Percentiles rank a stretch among this genome's conserved stretches.
Evolutionary conservation across 148 eudicot genomes (phyloP).

Genomic region (Cornus controversa): DNA sequence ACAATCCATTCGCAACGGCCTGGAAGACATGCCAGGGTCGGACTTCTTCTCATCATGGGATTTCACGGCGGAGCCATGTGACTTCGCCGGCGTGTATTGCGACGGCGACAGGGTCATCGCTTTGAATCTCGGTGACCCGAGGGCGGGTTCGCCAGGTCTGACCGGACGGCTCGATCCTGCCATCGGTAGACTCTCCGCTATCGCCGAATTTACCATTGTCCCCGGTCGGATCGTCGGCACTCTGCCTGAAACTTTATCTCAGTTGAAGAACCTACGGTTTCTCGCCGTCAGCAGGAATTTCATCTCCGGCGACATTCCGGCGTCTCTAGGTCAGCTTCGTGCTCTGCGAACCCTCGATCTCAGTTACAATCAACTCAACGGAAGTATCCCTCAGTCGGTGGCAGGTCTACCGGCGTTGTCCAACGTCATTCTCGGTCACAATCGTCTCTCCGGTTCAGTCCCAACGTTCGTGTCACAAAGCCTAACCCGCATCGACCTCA

Average conservation of each 20-base stretch:
- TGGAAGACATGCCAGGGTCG: constrained; percentile 63
- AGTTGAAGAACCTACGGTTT: constrained; percentile 52
- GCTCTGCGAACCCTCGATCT: constrained; percentile 60
- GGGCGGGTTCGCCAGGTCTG: constrained; percentile 77
- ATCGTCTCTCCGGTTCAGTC: constrained; percentile 54
- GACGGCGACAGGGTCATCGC: constrained; percentile 55
- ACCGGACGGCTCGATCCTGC: constrained; percentile 72
- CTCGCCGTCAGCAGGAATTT: constrained; percentile 64
- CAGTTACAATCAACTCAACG: constrained; percentile 74
- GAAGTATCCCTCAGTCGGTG: constrained; percentile 54
- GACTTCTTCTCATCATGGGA: constrained; percentile 75
- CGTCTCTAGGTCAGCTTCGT: constrained; percentile 38
- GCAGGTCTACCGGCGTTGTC: constrained; percentile 51
- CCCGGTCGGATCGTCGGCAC: constrained; percentile 71
- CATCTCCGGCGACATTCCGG: constrained; percentile 66
- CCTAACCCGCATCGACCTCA: constrained; percentile 70
- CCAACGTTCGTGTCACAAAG: constrained; percentile 46
- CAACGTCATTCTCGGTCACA: constrained; percentile 61
- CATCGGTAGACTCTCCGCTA: constrained; percentile 55
- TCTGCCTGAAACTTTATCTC: constrained; percentile 50
- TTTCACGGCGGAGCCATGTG: constrained; percentile 84
- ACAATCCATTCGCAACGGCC: constrained; percentile 58
- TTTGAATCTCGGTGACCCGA: constrained; percentile 76
- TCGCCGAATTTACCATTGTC: constrained; percentile 68
- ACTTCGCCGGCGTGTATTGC: constrained; percentile 76